Evolutionary conservation across 495 filamentous ascomycete genomes (phyloP).

Genomic region (Tuber melanosporum): DNA sequence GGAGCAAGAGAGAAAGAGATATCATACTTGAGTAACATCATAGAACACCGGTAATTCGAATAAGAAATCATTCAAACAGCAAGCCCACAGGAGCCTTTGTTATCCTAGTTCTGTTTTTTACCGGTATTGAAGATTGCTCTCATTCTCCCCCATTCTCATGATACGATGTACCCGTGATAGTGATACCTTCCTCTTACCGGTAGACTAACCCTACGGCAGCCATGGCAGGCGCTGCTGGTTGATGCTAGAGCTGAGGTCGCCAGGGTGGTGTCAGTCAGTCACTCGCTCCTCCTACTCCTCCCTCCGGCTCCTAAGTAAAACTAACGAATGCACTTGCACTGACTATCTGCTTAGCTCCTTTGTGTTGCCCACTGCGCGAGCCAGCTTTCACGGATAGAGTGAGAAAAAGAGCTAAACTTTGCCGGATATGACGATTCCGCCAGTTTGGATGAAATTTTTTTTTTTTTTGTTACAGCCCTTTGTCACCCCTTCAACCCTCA

Average conservation of each 20-base stretch:
- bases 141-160: constrained; percentile 1
- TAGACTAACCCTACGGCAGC: background rate
- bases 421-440: constrained; percentile 32
- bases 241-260: background rate
- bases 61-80: background rate
- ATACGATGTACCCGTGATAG: background rate
- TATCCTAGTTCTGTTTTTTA: background rate
- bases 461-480: constrained; percentile 17
- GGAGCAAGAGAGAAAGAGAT: constrained; percentile 5
- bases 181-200: constrained; percentile 2
- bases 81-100: background rate
- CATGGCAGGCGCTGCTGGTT: background rate
- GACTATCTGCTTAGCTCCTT: background rate
- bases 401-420: constrained; percentile 24
- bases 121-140: background rate
- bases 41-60: constrained; percentile 1
- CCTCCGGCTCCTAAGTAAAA: background rate
- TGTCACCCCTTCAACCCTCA: constrained; percentile 28
- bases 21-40: background rate
- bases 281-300: background rate
- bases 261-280: background rate
- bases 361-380: constrained; percentile 1
- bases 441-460: constrained; percentile 19
- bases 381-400: background rate
- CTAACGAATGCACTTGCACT: background rate